Evolutionary conservation across 2,329 filamentous ascomycete genomes (phyloP), one percentile per base, ranked within the genome.

Genomic region (Nothophoma quercina): DNA sequence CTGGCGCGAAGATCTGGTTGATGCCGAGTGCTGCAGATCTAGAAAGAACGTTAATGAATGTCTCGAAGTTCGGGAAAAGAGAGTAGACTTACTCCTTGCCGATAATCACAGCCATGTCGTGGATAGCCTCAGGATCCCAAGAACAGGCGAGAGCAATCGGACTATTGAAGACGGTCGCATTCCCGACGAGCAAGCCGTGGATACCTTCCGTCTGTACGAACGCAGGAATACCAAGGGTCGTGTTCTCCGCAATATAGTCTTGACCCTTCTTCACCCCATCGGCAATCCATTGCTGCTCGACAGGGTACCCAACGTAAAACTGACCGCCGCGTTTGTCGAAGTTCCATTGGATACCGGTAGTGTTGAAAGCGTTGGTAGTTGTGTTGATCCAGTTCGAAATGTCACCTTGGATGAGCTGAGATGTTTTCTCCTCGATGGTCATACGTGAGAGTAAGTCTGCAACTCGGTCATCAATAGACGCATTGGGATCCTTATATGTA

Each of bases 161-260:
- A 1, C 86, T 89, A 73, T 91, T 91, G 78, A 91, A 92, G 53
- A 91, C 89, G 1, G 89, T 91, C 2, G 87, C 88, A 68, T 91
- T 91, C 8, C 83, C 82, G 34, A 88, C 82, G 25, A 90, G 77
- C 59, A 91, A 86, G 1, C 88, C 89, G 64, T 91, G 88, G 35
- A 91, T 88, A 29, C 85, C 88, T 73, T 92, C 89, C 3, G 84
- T 88, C 71, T 91, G 89, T 12, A 89, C 85, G 60, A 90, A 81
- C 1, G 88, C 85, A 6, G 89, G 89, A 44, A 91, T 91, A 9
- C 68, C 88, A 7, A 87, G 74, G 1, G 83, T 85, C 1, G 86
- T 89, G 58, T 88, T 85, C 15, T 89, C 77, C 39, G 86, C 62
- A 2, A 90, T 76, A 59, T 91, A 91, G 45, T 90, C 86, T 64